Evolutionary conservation across 2,329 filamentous ascomycete species (phyloP), one percentile per base, ranked within the genome.

Genomic region (Ilyonectria destructans): DNA sequence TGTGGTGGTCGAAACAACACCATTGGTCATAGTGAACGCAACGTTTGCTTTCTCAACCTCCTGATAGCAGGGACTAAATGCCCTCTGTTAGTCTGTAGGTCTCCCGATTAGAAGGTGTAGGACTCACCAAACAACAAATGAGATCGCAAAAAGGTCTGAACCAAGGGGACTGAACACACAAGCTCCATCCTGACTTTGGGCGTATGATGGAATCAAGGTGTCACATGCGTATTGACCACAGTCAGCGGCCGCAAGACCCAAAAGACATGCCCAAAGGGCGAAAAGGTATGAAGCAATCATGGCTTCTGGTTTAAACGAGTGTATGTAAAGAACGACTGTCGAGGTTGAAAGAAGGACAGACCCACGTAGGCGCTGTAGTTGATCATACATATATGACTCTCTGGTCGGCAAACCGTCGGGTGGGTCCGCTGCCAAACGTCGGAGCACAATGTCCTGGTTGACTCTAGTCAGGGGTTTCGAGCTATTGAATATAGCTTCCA

Each of bases 221-320:
- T 49, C 57, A 40, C 57, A 59, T 3, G 45, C 6, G 29, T 59
- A 59, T 13, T 15, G 4, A 10, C 57, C 57, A 35, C 57, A 59
- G 45, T 59, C 57, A 21, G 57, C 57, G 13, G 31, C 45, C 43
- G 29, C 33, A 17, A 49, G 37, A 37, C 45, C 57, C 29, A 59
- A n/a, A 40, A 59, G 45, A 29, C 57, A 35, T 23, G 45, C 45
- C 33, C 45, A 59, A 29, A 59, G 46, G 57, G 57, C 57, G 12
- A 59, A 10, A 35, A 59, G 31, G 13, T 49, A 49, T 13, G 57
- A 59, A 49, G 45, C 45, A 59, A 59, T 51, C 57, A 59, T 51
- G 57, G 21, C 45, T 59, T 51, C 31, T 43, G 15, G 40, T 43
- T 43, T 51, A 17, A 51, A 26, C 46, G 46, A 51, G 17, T 51